Percentiles rank a stretch among this genome's conserved stretches.
phyloP scores from a whole-genome alignment of 2,329 filamentous ascomycete species.

The Aspergillus phoenicis region DNA sequence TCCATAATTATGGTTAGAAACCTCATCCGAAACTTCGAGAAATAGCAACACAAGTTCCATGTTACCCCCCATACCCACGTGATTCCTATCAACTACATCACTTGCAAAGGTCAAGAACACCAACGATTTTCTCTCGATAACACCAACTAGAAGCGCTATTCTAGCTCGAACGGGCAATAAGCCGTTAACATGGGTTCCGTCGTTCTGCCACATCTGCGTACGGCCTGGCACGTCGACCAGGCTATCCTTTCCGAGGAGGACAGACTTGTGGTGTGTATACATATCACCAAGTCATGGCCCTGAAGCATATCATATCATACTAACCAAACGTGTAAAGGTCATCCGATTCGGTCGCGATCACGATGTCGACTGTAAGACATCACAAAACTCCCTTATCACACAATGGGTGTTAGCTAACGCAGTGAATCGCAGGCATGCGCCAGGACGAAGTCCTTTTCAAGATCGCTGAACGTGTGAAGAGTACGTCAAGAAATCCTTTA shows the following conservation, averaged over 20 bases:
- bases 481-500: constrained; percentile 24
- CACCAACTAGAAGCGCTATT: not conserved
- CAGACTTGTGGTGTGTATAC: constrained; percentile 58
- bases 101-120: not conserved
- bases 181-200: constrained; percentile 70
- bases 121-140: not conserved
- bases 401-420: constrained; percentile 21
- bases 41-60: not conserved
- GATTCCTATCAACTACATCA: not conserved
- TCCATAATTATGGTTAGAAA: not conserved
- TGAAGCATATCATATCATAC: not conserved
- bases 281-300: not conserved
- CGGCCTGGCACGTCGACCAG: constrained; percentile 98
- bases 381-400: not conserved
- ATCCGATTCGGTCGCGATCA: constrained; percentile 91
- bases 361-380: constrained; percentile 66
- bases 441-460: constrained; percentile 94
- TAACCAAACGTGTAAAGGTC: constrained; percentile 53
- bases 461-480: constrained; percentile 91
- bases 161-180: not conserved
- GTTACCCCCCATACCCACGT: not conserved
- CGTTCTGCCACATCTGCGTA: constrained; percentile 84
- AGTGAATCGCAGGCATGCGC: constrained; percentile 56
- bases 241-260: constrained; percentile 91
- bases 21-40: not conserved